Conservation (phyloP, 1,284 basidiomycete species). For the Cystobasidium pallidum region DNA sequence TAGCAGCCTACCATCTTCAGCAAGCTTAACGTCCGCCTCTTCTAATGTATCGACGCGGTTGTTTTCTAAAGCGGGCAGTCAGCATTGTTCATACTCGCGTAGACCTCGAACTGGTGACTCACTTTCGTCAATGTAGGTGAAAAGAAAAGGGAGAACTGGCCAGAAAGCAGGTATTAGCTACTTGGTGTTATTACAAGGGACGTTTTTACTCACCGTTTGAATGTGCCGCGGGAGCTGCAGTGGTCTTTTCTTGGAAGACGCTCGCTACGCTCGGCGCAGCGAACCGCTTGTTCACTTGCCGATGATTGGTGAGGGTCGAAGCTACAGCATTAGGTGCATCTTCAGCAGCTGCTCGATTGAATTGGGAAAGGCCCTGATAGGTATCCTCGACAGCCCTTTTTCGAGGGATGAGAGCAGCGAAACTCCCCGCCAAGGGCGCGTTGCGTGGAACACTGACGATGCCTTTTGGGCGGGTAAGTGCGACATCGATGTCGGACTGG, state of each 20-base stretch:
- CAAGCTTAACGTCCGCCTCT: constrained; percentile 18
- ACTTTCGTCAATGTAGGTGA: constrained; percentile 29
- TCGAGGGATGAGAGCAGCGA: constrained; percentile 2
- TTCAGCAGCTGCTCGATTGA: not conserved
- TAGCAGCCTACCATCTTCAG: not conserved
- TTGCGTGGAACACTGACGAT: constrained; percentile 6
- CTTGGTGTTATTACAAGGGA: not conserved
- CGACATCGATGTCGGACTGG: not conserved
- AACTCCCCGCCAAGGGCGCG: not conserved
- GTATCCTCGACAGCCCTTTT: constrained; percentile 9
- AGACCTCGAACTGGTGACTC: not conserved
- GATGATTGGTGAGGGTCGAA: not conserved
- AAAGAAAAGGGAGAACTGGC: constrained; percentile 23
- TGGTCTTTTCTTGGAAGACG: constrained; percentile 19
- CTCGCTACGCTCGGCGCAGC: constrained; percentile 11
- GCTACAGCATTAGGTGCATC: not conserved
- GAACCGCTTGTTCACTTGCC: constrained; percentile 20
- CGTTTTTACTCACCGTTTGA: constrained; percentile 17
- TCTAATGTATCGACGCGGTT: constrained; percentile 8
- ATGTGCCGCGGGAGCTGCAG: not conserved
- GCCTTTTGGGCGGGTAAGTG: constrained; percentile 9
- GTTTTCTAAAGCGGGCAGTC: constrained; percentile 3
- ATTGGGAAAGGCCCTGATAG: constrained; percentile 25
- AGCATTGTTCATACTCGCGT: not conserved
- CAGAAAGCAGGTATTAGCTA: not conserved